phyloP scores from a whole-genome alignment of 768 basidiomycete genomes.

The Hirschioporus abietinus region DNA sequence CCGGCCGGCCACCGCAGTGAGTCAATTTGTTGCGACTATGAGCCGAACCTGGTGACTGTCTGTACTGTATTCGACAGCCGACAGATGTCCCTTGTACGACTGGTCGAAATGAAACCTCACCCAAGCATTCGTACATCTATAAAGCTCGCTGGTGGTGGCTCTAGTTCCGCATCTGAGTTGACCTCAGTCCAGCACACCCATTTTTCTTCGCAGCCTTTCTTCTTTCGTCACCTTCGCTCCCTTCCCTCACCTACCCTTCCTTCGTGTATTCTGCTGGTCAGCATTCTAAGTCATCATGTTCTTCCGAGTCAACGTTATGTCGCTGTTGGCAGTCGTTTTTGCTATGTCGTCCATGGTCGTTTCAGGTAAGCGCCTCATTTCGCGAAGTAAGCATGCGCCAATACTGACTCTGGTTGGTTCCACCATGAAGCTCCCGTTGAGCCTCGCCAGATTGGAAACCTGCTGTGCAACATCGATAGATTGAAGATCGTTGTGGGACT shows the following conservation, averaged over 20 bases:
- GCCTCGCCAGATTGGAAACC: slow-evolving; percentile 26
- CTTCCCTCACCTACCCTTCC: not conserved
- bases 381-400: not conserved
- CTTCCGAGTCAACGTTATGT: not conserved
- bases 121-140: not conserved
- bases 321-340: not conserved
- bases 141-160: not conserved
- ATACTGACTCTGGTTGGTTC: not conserved
- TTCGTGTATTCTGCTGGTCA: not conserved
- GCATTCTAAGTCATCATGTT: not conserved
- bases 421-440: slow-evolving; percentile 15
- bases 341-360: not conserved
- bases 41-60: not conserved
- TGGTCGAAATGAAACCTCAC: not conserved
- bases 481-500: slow-evolving; percentile 25
- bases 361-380: not conserved
- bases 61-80: not conserved
- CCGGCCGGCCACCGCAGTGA: no score
- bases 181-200: not conserved
- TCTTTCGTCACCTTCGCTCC: not conserved
- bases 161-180: not conserved
- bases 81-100: not conserved
- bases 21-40: not conserved
- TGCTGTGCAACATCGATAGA: slow-evolving; percentile 29
- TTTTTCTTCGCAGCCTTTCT: not conserved